Evolutionary conservation across 1,284 basidiomycete genomes (phyloP), one percentile per base, ranked within the genome.

Genomic region (Boletus putidus): DNA sequence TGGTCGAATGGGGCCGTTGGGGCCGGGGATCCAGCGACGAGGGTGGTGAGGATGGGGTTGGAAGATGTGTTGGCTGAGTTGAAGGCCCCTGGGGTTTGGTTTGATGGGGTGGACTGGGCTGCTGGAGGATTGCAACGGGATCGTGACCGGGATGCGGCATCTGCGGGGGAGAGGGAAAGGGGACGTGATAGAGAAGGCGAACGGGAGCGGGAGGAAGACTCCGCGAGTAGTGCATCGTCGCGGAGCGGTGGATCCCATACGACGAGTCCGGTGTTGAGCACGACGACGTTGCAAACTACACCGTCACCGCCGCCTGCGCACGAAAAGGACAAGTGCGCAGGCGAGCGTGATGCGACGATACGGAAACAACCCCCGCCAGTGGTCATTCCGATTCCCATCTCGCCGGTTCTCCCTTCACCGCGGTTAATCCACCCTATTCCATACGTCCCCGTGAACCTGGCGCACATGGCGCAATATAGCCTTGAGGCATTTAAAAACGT

Each of bases 211-310:
- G 73, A 66, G 40, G 75, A 65, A 53, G 76, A 74, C 54, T 75
- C 73, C 29, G 82, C 80, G 58, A 79, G 79, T 60, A 77, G 76
- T 40, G 77, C 78, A 5, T 81, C 81, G 6, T 81, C 79, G 42
- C 79, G 75, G 48, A 77, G 73, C 49, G 77, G 74, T 35, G 76
- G 78, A 12, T 85, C 84, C 0, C 82, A 81, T 58, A 79, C 79
- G 35, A 88, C 87, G n/a, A 89, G 87, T 64, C 88, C 88, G 0
- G 87, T 88, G 2, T 69, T 89, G n/a, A 89, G 87, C 10, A 87
- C 87, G 0, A 83, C 85, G 8, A 90, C 88, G 5, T 67, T 90
- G 20, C 85, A 86, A 60, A 90, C 88, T 20, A 89, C 88, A 6
- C 88, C 88, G 0, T 88, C 86, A 0, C 88, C 88, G 0, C 85